Base-by-base conservation (phyloP, 2,329 filamentous ascomycete genomes). In the Daldinia sp. region DNA sequence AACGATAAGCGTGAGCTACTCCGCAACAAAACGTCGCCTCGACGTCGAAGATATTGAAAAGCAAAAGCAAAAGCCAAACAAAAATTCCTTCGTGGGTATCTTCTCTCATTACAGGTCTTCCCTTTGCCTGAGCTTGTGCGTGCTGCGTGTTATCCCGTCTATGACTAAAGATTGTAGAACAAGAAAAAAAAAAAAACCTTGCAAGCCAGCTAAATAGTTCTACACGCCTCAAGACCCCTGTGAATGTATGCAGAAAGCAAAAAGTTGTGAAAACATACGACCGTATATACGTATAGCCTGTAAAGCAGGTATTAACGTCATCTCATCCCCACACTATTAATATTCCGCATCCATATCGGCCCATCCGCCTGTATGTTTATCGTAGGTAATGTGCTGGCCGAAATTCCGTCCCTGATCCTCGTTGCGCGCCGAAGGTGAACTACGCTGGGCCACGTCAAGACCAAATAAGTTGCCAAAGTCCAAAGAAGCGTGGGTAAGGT, bases 381-480 rank as follows among this genome's bases (percentile, higher is more conserved):
- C 61, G 11, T 68, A 59, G 4, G 51, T 39, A n/a, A 69, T 49
- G 45, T 48, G 67, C 4, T 58, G 68, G 7, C 68, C 65, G 34
- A 72, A 74, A n/a, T 27, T 27, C 29, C 30, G 4, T 57, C 73
- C 34, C 68, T 68, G 25, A 68, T 21, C 6, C 64, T 60, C 52
- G 34, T 70, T 63, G n/a, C 73, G 68, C 10, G 75, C 35, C 4
- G 83, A 79, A 32, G 84, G 81, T 8, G 82, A 84, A 69, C 81
- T 84, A 4, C 81, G 78, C 76, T 84, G 78, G 8, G 77, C 70
- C 25, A 74, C 73, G 48, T 85, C 83, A 0, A 81, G 81, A 66
- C 78, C 78, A 17, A 86, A 74, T 27, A 84, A 77, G 27, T 76
- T 78, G 34, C 77, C 77, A 72, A 85, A 84, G 67, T 86, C 83